Conservation (phyloP, 306 rosid genomes). For the Potentilla sterilis region DNA sequence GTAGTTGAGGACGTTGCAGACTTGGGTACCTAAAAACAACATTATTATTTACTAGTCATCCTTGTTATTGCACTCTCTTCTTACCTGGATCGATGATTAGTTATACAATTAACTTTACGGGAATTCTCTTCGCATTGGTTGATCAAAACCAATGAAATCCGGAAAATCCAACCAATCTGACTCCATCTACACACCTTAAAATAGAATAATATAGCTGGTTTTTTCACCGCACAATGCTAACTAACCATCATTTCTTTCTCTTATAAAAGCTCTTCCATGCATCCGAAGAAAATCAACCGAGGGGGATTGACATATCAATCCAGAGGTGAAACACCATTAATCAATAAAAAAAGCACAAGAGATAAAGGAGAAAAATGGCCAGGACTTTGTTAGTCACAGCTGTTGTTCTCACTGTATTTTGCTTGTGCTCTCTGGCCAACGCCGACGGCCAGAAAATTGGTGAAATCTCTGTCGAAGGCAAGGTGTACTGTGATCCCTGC, state of each 20-base stretch:
- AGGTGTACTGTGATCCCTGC: slow-evolving; percentile 57
- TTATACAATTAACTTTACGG: neutral
- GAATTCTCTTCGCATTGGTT: neutral
- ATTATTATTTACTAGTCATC: too few relatives aligned
- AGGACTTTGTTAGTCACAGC: slow-evolving; percentile 21
- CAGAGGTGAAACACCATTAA: neutral
- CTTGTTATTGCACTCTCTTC: too few relatives aligned
- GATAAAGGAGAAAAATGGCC: slow-evolving; percentile 32
- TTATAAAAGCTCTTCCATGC: slow-evolving; percentile 2
- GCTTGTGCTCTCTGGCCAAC: slow-evolving; percentile 29
- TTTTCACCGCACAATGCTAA: slow-evolving; percentile 1
- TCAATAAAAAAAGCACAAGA: slow-evolving; percentile 20
- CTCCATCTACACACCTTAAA: slow-evolving; percentile 5
- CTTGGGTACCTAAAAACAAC: too few relatives aligned
- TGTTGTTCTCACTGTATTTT: slow-evolving; percentile 26
- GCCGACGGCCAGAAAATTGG: neutral
- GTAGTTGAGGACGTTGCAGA: too few relatives aligned
- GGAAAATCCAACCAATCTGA: slow-evolving; percentile 3
- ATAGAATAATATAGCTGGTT: neutral
- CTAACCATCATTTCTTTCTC: neutral
- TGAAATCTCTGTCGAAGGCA: slow-evolving; percentile 35
- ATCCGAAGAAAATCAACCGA: slow-evolving; percentile 2
- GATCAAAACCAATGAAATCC: slow-evolving; percentile 1
- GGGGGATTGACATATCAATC: neutral
- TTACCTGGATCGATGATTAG: neutral